Evolutionary conservation across 1,139 yeast genomes (phyloP), one percentile per base, ranked within the genome.

Genomic region (Yamadazyma sp.): DNA sequence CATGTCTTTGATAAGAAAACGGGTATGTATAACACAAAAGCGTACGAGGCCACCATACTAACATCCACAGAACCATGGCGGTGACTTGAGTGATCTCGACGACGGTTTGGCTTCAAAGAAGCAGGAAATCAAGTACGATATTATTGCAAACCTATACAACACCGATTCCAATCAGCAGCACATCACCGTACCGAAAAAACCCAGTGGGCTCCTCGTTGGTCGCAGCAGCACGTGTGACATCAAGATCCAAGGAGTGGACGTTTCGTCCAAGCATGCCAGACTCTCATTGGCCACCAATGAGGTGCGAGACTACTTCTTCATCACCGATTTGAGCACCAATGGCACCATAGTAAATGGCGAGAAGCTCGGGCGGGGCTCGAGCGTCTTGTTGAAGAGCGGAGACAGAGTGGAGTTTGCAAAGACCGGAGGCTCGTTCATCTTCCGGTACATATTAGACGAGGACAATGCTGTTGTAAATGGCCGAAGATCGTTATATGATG

Each of bases 271-370:
- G 32, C 94, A 84, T 54, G 80, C 88, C 47, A 71, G 73, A 42
- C 56, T 83, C 12, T 59, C 71, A 12, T 54, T 75, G 22, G 45
- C 45, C 17, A 64, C 64, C 22, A 61, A 65, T 16, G 62, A 61
- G 16, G 33, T 33, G 7, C 56, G 68, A 21, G 75, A 71, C 34
- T 60, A 75, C 32, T 57, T 80, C 27, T 73, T 73, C 44, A 52
- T 82, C 14, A 67, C 76, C 3, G 90, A 84, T 54, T 50, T 67
- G 33, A 81, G 88, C 47, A 66, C 86, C 5, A 84, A 84, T 53
- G 92, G 92, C 1, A 76, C 86, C 0, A 80, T 65, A 47, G 64
- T 84, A 12, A 85, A 84, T 51, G 86, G 78, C 12, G 74, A 71
- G 29, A 54, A 67, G 32, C 52, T 82, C 3, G 81, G 80, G 0